Evolutionary conservation across 129 eudicot species (phyloP), one percentile per base, ranked within the genome.

Genomic region (Arctium lappa): DNA sequence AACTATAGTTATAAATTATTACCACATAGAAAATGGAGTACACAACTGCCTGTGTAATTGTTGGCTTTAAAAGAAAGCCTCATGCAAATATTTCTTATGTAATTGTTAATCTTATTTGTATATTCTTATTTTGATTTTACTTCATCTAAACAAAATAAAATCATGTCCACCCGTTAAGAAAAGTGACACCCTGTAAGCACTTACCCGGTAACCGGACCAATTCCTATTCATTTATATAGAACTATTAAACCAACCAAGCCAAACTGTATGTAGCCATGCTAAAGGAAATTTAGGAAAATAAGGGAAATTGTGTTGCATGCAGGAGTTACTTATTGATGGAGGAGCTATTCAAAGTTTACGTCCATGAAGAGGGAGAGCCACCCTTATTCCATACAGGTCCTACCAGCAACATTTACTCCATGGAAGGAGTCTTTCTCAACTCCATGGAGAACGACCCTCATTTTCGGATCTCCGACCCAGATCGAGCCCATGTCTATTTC

Each of bases 241-340:
- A n/a, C 2, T 60, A 2, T 60, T 60, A 60, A 60, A 5, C 68
- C 27, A 16, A 60, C 8, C 29, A 46, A 46, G 56, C 56, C 16
- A 46, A 46, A 46, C 13, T 11, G 56, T 46, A 37, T 37, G 4
- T 37, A 33, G 36, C 36, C 36, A 33, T 33, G 36, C 36, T 33
- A 33, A 74, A 40, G 2, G 15, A 22, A 8, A 27, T 74, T 30
- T 74, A 74, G 22, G 36, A 70, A 30, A 34, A 29, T 27, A 10
- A 69, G 22, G 68, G 32, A 13, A 39, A 27, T 12, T 44, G 13
- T 68, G 31, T 30, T 34, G 2, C 8, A 5, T 81, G 85, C 89
- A 94, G 97, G 90, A 94, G 98, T 85, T 94, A 91, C 85, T 77
- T 80, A 88, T 73, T 91, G 33, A 94, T 94, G 98, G 98, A 94